Conservation (phyloP, 306 rosid species). For the Castanopsis chinensis region DNA sequence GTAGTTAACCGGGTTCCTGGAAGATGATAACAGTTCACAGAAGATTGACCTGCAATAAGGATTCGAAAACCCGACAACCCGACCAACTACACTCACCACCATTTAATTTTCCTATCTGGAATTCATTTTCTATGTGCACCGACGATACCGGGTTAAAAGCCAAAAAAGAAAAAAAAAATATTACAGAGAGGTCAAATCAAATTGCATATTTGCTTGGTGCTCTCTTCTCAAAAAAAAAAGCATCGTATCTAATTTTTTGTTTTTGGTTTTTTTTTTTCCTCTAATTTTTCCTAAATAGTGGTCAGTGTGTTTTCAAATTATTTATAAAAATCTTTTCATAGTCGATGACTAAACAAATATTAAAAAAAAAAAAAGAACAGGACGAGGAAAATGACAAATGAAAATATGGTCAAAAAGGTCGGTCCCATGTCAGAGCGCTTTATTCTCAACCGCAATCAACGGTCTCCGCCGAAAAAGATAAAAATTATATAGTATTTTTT, state of each 20-base stretch:
- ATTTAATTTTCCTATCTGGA: slow-evolving; percentile 13
- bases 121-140: slow-evolving; percentile 40
- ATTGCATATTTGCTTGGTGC: neutral
- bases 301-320: neutral
- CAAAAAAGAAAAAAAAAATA: too few species aligned
- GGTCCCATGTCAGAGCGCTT: slow-evolving; percentile 56
- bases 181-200: neutral
- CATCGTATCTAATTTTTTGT: neutral
- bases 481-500: neutral
- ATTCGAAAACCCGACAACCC: slow-evolving; percentile 52
- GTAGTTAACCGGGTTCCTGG: slow-evolving; percentile 22
- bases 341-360: neutral
- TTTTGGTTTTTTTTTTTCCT: neutral
- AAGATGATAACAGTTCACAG: slow-evolving; percentile 18
- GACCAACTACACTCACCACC: slow-evolving; percentile 36
- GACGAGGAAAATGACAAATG: slow-evolving; percentile 28
- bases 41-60: slow-evolving; percentile 36
- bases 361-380: too few species aligned
- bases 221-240: too few species aligned
- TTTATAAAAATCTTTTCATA: too few species aligned
- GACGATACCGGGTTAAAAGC: slow-evolving; percentile 27
- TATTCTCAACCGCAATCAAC: slow-evolving; percentile 99
- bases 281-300: neutral
- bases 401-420: slow-evolving; percentile 51
- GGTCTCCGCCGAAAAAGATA: slow-evolving; percentile 64